Evolutionary conservation across 257 asterid genomes (phyloP), one percentile per base, ranked within the genome.

Genomic region (Solanum virginianum): DNA sequence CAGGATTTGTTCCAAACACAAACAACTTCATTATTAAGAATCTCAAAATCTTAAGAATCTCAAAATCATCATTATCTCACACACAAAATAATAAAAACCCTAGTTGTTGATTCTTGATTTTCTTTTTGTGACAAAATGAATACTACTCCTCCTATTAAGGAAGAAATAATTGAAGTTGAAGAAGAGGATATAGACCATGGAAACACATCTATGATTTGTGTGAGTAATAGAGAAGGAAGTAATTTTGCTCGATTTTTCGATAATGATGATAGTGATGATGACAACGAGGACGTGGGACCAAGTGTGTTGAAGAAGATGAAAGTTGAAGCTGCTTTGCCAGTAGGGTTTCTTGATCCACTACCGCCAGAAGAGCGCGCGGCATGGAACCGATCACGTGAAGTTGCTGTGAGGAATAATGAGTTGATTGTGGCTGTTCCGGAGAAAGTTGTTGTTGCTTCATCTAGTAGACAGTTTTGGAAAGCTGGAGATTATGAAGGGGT

Each of bases 331-430:
- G 87, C 90, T 36, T 80, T 93, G 88, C 97, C 96, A 7, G 60
- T 88, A 0, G 96, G 97, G 7, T 94, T 94, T 91, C 97, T 94
- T 2, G 97, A 94, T 26, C 98, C 97, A 18, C 88, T 92, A 29
- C 59, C 80, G 0, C 86, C 86, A 0, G 84, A 72, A 60, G 89
- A 90, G 43, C 91, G 88, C 12, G 7, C 16, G 8, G 87, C 79
- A 26, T 75, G 66, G 72, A 49, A 74, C 20, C 87, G 83, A 20
- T 57, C 57, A 1, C 79, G 6, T 70, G 7, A 36, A 16, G 49
- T 16, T 8, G 24, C 9, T 70, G 79, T 39, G 41, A 20, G 84
- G 80, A 87, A 88, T 22, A 84, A 41, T 26, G 85, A 41, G 22
- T 81, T 62, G 10, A 14, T 15, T 18, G n/a, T n/a, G 43, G 10